Conservation (phyloP, 176 grass and related monocot genomes). For the Eleusine indica region DNA sequence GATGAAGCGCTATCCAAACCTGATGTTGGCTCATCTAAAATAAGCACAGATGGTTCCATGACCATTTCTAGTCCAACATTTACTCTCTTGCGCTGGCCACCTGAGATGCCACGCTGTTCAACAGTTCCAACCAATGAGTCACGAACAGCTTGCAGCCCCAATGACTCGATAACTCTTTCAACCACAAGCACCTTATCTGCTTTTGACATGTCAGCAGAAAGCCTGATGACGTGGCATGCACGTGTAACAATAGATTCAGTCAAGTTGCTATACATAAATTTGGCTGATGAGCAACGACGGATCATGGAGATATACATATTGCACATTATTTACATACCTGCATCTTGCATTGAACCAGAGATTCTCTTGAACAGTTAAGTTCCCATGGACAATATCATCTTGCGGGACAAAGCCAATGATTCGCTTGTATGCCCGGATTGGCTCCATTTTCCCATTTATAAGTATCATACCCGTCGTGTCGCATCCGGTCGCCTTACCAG, state of each 20-base stretch:
- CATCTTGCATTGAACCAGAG: slow-evolving; percentile 95
- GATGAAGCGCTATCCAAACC: slow-evolving; percentile 94
- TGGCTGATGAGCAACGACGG: neutral
- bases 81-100: slow-evolving; percentile 88
- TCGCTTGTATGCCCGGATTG: slow-evolving; percentile 82
- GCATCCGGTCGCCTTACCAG: slow-evolving; percentile 87
- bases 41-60: slow-evolving; percentile 87
- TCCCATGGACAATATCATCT: slow-evolving; percentile 97
- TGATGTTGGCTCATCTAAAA: slow-evolving; percentile 88
- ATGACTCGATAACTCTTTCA: slow-evolving; percentile 84
- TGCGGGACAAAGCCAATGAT: slow-evolving; percentile 98
- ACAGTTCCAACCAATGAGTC: slow-evolving; percentile 92
- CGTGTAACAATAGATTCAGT: slow-evolving; percentile 11
- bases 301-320: neutral
- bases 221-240: slow-evolving; percentile 45
- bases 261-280: neutral
- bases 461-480: slow-evolving; percentile 59
- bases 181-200: slow-evolving; percentile 92
- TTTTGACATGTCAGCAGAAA: slow-evolving; percentile 76
- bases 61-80: slow-evolving; percentile 97
- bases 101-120: slow-evolving; percentile 88
- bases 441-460: slow-evolving; percentile 80
- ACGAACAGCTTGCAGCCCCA: slow-evolving; percentile 77
- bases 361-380: slow-evolving; percentile 93
- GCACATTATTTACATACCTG: slow-evolving; percentile 52